Evolutionary conservation across 1,284 basidiomycete genomes (phyloP).

Genomic region (Mycosarcoma maydis): DNA sequence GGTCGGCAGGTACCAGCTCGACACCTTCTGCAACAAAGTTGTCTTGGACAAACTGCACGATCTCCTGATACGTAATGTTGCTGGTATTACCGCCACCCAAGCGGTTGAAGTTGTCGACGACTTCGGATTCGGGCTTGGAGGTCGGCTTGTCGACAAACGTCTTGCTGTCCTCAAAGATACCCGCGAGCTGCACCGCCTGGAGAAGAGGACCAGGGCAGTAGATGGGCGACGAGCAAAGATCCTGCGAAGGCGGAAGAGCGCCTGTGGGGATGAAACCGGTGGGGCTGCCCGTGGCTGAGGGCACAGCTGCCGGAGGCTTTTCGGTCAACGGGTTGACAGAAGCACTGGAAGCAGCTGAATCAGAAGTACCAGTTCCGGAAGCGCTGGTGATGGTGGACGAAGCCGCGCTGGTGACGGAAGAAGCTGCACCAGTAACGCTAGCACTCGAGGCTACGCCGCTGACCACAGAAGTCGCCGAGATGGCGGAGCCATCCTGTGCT

Average conservation of each 20-base stretch:
- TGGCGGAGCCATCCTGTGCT: constrained; percentile 15
- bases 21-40: constrained; percentile 86
- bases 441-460: too few relatives aligned
- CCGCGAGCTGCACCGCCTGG: constrained; percentile 79
- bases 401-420: constrained; percentile 13
- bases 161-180: constrained; percentile 82
- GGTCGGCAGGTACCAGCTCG: constrained; percentile 76
- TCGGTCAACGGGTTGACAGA: constrained; percentile 33
- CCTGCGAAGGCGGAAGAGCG: constrained; percentile 35
- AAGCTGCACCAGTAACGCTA: too few relatives aligned
- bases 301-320: constrained; percentile 38
- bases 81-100: constrained; percentile 70
- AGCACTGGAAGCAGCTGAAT: constrained; percentile 22
- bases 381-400: constrained; percentile 18
- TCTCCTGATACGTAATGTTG: constrained; percentile 70
- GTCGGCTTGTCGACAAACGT: constrained; percentile 80
- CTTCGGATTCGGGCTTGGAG: constrained; percentile 70
- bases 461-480: too few relatives aligned
- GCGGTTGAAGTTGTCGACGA: constrained; percentile 76
- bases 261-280: constrained; percentile 34
- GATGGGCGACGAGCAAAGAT: constrained; percentile 52
- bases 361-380: constrained; percentile 2
- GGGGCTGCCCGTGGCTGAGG: constrained; percentile 29
- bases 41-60: constrained; percentile 76
- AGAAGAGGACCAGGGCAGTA: constrained; percentile 62